Percentiles rank a stretch among this genome's conserved stretches.
Evolutionary conservation across 108 stramenopile genomes (phyloP).

Genomic region (Cyclotella cryptica): DNA sequence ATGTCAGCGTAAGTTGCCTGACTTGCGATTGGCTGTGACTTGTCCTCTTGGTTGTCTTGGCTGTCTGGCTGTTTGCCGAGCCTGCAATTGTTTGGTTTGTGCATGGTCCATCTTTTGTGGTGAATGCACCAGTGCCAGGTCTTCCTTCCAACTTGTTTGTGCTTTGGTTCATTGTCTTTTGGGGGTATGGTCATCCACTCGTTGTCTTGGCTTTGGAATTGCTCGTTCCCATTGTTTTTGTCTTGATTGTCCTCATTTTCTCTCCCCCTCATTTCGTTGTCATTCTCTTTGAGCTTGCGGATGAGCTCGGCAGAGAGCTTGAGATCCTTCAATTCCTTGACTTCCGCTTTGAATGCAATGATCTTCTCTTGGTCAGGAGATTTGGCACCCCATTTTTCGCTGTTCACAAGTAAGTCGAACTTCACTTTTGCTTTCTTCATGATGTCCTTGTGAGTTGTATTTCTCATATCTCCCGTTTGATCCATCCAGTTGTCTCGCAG

Average conservation of each 20-base stretch:
- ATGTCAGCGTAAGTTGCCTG: no score
- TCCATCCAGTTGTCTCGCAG: no score
- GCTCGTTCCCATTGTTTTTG: not conserved
- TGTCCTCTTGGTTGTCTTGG: no score
- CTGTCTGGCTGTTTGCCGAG: no score
- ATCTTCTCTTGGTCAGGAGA: not conserved
- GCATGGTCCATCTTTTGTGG: not conserved
- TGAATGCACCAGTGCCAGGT: slow-evolving; percentile 18
- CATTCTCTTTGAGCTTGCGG: not conserved
- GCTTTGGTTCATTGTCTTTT: not conserved
- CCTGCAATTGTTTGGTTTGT: no score
- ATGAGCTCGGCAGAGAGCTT: not conserved
- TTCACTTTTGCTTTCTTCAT: not conserved
- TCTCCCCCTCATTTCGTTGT: not conserved
- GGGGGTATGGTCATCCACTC: slow-evolving; percentile 30
- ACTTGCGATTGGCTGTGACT: no score
- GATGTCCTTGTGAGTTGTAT: not conserved
- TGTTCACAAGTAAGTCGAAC: not conserved
- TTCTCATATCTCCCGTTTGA: not conserved
- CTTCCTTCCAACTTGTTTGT: not conserved
- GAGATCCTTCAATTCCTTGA: not conserved
- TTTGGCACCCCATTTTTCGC: slow-evolving; percentile 7
- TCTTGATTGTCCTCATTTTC: not conserved
- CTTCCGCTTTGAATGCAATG: not conserved
- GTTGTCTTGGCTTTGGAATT: slow-evolving; percentile 3